phyloP scores from a whole-genome alignment of 768 basidiomycete genomes.

The Mycena vulgaris region DNA sequence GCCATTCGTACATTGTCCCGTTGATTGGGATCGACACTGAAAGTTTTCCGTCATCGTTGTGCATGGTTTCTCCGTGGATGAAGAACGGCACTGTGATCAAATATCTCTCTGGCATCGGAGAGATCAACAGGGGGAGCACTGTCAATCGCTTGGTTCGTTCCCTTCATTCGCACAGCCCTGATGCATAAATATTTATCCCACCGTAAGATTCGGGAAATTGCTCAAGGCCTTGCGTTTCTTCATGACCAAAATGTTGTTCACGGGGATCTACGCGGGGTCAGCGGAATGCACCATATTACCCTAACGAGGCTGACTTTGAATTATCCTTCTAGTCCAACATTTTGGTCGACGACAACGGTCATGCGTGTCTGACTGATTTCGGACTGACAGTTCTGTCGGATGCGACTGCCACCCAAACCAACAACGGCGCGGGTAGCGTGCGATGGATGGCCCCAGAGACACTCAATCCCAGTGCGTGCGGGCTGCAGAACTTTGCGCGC shows the following conservation, averaged over 20 bases:
- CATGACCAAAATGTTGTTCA: conserved; percentile 37
- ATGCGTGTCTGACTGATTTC: conserved; percentile 36
- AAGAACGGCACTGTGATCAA: conserved; percentile 42
- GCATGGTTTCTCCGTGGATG: no score
- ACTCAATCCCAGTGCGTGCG: conserved; percentile 28
- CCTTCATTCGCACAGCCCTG: neutral
- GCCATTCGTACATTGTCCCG: no score
- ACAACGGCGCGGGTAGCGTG: conserved; percentile 31
- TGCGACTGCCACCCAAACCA: conserved; percentile 13
- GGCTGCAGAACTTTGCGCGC: conserved; percentile 2
- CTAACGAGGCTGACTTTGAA: no score
- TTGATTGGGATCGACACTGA: no score
- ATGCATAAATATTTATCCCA: neutral
- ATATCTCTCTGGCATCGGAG: conserved; percentile 35
- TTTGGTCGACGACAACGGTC: conserved; percentile 28
- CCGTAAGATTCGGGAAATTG: conserved; percentile 37
- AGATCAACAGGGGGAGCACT: conserved; percentile 1
- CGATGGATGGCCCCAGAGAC: conserved; percentile 41
- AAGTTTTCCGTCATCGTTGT: no score
- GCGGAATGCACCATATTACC: no score
- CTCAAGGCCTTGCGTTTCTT: conserved; percentile 34
- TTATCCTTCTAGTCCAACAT: conserved; percentile 39
- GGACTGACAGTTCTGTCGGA: conserved; percentile 35
- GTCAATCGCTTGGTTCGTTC: conserved; percentile 30
- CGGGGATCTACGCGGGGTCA: conserved; percentile 37